These are phyloP conservation scores for Aspergillus hiratsukae DNA, from an alignment of 2,329 filamentous ascomycete species.

Conservation along the genomic window DNA sequence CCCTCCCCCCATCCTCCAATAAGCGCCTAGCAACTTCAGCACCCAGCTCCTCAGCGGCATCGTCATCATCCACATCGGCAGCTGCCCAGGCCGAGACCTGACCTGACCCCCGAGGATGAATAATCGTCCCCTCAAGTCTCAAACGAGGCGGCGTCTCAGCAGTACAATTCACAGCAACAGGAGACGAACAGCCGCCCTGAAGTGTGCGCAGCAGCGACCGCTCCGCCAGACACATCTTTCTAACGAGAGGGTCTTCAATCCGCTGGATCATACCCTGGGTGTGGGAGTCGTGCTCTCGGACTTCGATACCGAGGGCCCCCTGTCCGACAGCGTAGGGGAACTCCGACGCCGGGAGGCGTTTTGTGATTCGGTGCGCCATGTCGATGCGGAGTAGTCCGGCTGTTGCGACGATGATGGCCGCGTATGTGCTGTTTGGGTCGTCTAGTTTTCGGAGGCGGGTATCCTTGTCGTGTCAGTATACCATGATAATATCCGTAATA, in stretches of 20 bases:
- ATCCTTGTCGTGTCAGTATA: neutral
- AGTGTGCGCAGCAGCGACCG: neutral
- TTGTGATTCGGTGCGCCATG: neutral
- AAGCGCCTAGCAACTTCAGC: too few species aligned
- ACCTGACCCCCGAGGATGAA: too few species aligned
- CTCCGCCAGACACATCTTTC: neutral
- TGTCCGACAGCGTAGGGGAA: neutral
- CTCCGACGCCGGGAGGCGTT: neutral
- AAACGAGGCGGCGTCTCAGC: too few species aligned
- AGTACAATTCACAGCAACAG: neutral
- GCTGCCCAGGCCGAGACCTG: too few species aligned
- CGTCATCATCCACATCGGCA: too few species aligned
- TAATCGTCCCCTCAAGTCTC: too few species aligned
- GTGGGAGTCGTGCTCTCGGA: neutral
- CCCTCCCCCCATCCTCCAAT: too few species aligned
- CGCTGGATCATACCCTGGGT: neutral
- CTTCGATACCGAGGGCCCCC: neutral
- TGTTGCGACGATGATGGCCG: neutral
- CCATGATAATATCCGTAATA: too few species aligned
- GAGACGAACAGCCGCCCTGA: neutral
- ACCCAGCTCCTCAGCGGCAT: too few species aligned
- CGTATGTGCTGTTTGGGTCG: neutral
- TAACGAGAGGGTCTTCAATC: neutral
- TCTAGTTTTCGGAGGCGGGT: neutral
- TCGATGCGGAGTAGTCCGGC: neutral